Evolutionary conservation across 192 early-diverging fungal genomes (phyloP), one percentile per base, ranked within the genome.

Genomic region (Coemansia biformis): DNA sequence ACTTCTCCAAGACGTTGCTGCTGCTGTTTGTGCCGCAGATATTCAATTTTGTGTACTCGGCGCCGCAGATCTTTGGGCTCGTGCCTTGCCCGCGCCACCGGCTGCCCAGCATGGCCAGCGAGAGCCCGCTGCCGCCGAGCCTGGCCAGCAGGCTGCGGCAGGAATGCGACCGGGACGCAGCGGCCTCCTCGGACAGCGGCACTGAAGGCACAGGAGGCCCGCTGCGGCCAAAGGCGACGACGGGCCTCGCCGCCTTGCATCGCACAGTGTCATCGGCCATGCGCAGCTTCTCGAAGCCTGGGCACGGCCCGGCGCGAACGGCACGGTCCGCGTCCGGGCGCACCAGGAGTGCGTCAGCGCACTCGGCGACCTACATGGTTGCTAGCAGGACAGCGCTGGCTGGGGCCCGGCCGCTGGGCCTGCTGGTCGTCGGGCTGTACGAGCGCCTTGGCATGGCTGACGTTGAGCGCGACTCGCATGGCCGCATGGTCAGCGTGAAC

Each of bases 1-100:
- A 96, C 38, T 92, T 96, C 53, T 88, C 85, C 38, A 97, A 96
- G 52, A 96, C 96, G 0, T 60, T 98, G 40, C 46, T 99, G 33
- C 59, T 99, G 38, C 87, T 99, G 54, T 95, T 98, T 66, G 61
- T 93, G 6, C 96, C 96, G 0, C 96, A 99, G 64, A 82, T 94
- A 10, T 92, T 99, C 64, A 99, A 99, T 64, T 99, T 99, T 73
- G 21, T 97, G 34, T 91, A 92, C 55, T 96, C 93, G 2, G 80
- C 83, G 16, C 94, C 96, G 14, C 96, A 99, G 66, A 64, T 99
- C 16, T 98, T 98, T 68, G 76, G 83, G 22, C 59, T 98, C n/a
- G 83, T 98, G 5, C 86, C 88, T 10, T 99, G 94, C 66, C 96
- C 95, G 2, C 81, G 96, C 11, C 96, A 99, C 58, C 78, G 96